Evolutionary conservation across 345 rosid species (phyloP), one percentile per base, ranked within the genome.

Genomic region (Cardamine chenopodiifolia): DNA sequence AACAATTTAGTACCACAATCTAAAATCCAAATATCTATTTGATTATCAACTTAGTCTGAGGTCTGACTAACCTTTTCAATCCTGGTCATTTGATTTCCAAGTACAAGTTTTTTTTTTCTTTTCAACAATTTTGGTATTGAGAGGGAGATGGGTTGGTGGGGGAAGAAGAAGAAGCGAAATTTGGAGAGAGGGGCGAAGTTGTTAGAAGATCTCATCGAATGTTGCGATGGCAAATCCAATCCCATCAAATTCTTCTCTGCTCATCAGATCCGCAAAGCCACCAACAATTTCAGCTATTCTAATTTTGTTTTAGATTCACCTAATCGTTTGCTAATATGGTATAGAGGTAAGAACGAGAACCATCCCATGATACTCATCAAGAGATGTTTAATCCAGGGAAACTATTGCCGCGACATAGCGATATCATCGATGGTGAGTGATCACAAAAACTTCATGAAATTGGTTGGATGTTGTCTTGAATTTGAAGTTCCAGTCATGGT

Each of bases 221-320:
- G 23, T 17, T 17, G 62, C 3, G 23, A 57, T 55, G 60, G 60
- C 20, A 26, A 26, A 55, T 26, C 35, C 6, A 55, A 28, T 55
- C 60, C 60, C 19, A 57, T 31, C 2, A 57, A 9, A 57, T 4
- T 31, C 62, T 57, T 57, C 62, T 57, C 62, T 31, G 40, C 62
- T 57, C 8, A 29, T 57, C 20, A 29, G 8, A 57, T 57, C 40
- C 8, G 0, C 40, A 17, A 57, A 57, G 62, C 62, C 23, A 17
- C 62, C 23, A 5, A 31, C 15, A 31, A 29, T 17, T 29, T 56
- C 61, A 56, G 39, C 22, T n/a, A n/a, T n/a, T n/a, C n/a, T n/a
- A n/a, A n/a, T n/a, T n/a, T n/a, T n/a, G n/a, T n/a, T n/a, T n/a
- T n/a, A n/a, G n/a, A n/a, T n/a, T n/a, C n/a, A n/a, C n/a, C n/a